Base-by-base conservation (phyloP, 176 grass and related monocot genomes). In the Carex cristatella region DNA sequence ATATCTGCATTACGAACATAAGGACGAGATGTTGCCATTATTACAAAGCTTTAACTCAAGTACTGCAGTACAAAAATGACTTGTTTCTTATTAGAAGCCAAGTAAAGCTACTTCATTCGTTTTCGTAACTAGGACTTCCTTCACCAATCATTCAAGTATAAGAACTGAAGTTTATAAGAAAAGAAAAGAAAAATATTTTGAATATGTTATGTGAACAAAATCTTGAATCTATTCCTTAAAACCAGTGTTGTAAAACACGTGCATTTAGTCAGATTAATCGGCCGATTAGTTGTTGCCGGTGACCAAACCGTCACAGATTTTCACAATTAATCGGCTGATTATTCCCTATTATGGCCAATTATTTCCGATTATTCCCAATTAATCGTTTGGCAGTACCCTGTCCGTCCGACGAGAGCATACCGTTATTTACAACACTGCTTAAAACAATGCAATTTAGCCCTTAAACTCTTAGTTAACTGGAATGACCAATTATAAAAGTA, bases 1-100 rank as follows among this genome's bases (percentile, higher is more conserved):
- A 98, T 87, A 98, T 93, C 95, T 98, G 82, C 83, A 93, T 38
- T 44, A 44, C 82, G 55, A 44, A 67, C 13, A 79, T 0, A 37
- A 78, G 13, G 12, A 56, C 12, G 7, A 14, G 4, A 33, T 35
- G 51, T 58, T 5, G 15, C 2, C 48, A 78, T 78, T 78, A 56
- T 57, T 30, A 57, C 49, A n/a, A 78, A 78, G 1, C 3, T 78
- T 11, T 53, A 23, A 31, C 35, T 19, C 44, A 51, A 11, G 42
- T 51, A 74, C 13, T 6, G 44, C 9, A 56, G 51, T 16, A 56
- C 27, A 77, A 73, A 77, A 77, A 6, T 11, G 16, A 4, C 19
- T 55, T 56, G 27, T 31, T 57, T 32, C 23, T 78, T 56, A 27
- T 7, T 31, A 76, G 5, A 31, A 54, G 46, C 23, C 48, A 76